A percentile compares a stretch with the other conserved stretches of the same genome.
phyloP scores from a whole-genome alignment of 495 filamentous ascomycete genomes.

The Friedmanniomyces endolithicus region DNA sequence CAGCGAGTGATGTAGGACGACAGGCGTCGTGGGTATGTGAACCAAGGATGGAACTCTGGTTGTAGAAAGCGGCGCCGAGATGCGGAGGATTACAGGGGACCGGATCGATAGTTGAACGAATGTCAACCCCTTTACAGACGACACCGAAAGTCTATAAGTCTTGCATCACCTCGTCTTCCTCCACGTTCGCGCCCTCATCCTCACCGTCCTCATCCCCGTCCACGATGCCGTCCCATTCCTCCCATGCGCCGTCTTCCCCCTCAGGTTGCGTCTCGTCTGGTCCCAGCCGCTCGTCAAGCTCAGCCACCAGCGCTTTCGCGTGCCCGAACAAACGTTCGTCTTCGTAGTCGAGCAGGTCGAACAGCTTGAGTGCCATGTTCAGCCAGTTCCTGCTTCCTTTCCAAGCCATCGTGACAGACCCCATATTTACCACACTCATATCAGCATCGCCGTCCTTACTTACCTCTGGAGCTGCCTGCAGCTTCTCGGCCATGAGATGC shows the following conservation, averaged over 20 bases:
- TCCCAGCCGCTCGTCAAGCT: conserved; percentile 44
- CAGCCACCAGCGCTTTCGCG: conserved; percentile 45
- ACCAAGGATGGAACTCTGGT: background rate
- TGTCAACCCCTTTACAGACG: background rate
- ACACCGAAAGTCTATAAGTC: conserved; percentile 8
- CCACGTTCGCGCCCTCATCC: conserved; percentile 40
- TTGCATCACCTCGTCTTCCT: conserved; percentile 28
- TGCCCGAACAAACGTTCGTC: conserved; percentile 58
- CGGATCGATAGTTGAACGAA: background rate
- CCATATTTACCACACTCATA: conserved; percentile 26
- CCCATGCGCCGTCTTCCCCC: conserved; percentile 35
- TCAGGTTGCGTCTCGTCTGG: conserved; percentile 38
- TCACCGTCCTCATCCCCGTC: conserved; percentile 41
- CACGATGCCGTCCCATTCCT: conserved; percentile 33
- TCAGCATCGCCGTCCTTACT: conserved; percentile 27
- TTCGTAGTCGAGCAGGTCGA: conserved; percentile 52
- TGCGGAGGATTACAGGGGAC: background rate
- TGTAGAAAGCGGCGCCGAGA: background rate
- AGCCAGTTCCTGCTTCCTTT: conserved; percentile 50
- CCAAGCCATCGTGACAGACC: conserved; percentile 35
- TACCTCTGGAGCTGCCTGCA: conserved; percentile 1
- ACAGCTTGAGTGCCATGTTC: conserved; percentile 47
- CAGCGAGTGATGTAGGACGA: background rate
- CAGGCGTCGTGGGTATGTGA: background rate
- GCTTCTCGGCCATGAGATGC: conserved; percentile 53